These are phyloP conservation scores for Lathyrus aphaca DNA, from an alignment of 306 rosid genomes.

Conservation along the genomic window DNA sequence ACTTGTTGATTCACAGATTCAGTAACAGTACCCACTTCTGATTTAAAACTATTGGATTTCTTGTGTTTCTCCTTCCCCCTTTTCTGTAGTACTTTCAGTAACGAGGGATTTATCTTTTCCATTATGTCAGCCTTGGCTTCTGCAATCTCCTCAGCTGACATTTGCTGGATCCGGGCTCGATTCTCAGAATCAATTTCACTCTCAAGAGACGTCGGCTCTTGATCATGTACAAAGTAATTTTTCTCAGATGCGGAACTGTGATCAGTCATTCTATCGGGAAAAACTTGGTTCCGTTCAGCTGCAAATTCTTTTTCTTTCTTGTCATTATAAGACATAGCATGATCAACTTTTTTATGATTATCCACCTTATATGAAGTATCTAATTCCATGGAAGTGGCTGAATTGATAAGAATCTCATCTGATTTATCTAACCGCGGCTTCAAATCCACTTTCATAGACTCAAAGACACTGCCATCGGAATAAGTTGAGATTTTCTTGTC, in stretches of 20 bases:
- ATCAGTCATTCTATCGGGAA: conserved; percentile 20
- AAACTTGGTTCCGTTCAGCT: conserved; percentile 23
- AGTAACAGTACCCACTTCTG: conserved; percentile 40
- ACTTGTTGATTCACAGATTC: conserved; percentile 40
- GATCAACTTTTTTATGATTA: conserved; percentile 32
- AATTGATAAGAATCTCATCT: conserved; percentile 14
- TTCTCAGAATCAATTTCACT: conserved; percentile 81
- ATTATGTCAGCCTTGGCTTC: conserved; percentile 76
- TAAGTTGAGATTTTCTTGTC: conserved; percentile 43
- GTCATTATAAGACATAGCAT: conserved; percentile 13
- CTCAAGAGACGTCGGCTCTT: conserved; percentile 51
- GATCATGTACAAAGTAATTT: conserved; percentile 43
- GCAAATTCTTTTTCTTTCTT: conserved; percentile 34
- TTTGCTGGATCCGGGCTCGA: conserved; percentile 56
- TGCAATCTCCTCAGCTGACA: conserved; percentile 77
- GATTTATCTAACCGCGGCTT: conserved; percentile 31
- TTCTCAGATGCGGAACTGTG: conserved; percentile 34
- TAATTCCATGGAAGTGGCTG: conserved; percentile 41
- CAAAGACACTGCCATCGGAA: conserved; percentile 27
- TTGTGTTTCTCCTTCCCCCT: conserved; percentile 72
- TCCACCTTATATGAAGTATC: conserved; percentile 42
- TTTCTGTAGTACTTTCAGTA: conserved; percentile 59
- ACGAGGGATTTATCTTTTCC: conserved; percentile 70
- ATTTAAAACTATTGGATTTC: conserved; percentile 38
- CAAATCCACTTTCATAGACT: conserved; percentile 32